These are phyloP conservation scores for Auriculariales sp. DNA, from an alignment of 768 basidiomycete species.

Conservation along the genomic window DNA sequence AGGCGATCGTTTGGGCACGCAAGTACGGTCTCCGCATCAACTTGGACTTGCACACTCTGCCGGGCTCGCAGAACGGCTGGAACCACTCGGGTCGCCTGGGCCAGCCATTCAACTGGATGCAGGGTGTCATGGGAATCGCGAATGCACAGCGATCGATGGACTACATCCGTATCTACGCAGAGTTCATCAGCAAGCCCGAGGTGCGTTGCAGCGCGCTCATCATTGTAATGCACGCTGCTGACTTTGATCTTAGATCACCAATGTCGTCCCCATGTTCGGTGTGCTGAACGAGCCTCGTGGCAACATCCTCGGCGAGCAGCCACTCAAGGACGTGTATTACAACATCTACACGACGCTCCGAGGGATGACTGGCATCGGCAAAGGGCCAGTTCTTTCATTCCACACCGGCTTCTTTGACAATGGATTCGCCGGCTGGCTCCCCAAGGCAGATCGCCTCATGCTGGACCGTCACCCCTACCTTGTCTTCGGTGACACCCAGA, in stretches of 20 bases:
- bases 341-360: not conserved
- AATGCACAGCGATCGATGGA: conserved; percentile 71
- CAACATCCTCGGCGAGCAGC: conserved; percentile 34
- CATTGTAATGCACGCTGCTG: too few relatives aligned
- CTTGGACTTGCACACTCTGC: conserved; percentile 66
- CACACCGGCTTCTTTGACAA: not conserved
- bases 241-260: too few relatives aligned
- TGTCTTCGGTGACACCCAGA: conserved; percentile 1
- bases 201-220: conserved; percentile 40
- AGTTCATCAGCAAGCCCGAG: conserved; percentile 69
- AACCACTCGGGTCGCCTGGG: conserved; percentile 38
- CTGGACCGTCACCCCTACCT: conserved; percentile 7
- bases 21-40: conserved; percentile 83
- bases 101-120: conserved; percentile 43
- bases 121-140: conserved; percentile 70
- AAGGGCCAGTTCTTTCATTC: not conserved
- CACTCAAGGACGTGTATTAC: conserved; percentile 43
- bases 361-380: conserved; percentile 10
- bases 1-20: conserved; percentile 64
- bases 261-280: conserved; percentile 34
- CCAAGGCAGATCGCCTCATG: conserved; percentile 4
- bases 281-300: conserved; percentile 51
- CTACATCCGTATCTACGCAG: conserved; percentile 57
- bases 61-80: conserved; percentile 71
- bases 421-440: not conserved